Base-by-base conservation (phyloP, 495 filamentous ascomycete genomes). In the Penicillium paradoxum region DNA sequence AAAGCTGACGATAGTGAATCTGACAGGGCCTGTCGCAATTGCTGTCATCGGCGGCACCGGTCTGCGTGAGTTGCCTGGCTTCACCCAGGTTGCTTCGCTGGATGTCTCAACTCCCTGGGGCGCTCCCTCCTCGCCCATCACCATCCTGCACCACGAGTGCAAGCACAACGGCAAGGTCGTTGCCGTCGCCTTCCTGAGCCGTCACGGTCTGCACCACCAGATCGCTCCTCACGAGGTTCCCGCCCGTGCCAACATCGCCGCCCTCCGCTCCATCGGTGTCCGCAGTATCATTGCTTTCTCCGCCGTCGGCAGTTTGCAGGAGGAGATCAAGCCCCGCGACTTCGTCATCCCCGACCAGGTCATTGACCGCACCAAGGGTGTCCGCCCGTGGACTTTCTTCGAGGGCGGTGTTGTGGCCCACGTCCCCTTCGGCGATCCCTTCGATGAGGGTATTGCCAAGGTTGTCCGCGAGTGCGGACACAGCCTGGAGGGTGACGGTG, bases 1-100 rank as follows among this genome's bases (percentile, higher is more conserved):
- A 42, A 51, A 51, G 25, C 55, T 60, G 55, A 56, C 50, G 30
- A 25, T 46, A 22, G 27, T 49, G 41, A 50, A 53, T 24, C 45
- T 39, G 51, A 37, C 66, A 93, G 90, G 80, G 40, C 81, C 87
- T 46, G 84, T 97, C 69, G 83, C 78, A 60, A 95, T 98, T 68
- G 93, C 89, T 71, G 90, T 98, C 53, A 97, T 98, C 52, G 95
- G 93, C 66, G 95, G 93, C 59, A 98, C 93, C 36, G 93, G 93
- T 46, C 85, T 98, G 47, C 75, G 80, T 59, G 73, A 82, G 58
- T 79, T 90, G 54, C 70, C 82, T 65, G 76, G 79, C 73, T 97
- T 93, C 79, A 82, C 78, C 17, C 89, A 90, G 60, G 83, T 95
- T 55, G 91, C 92, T 15, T 79, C 76, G 15, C 70, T 97, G 54